phyloP scores from a whole-genome alignment of 805 yeast species.

The Candida dendrica region DNA sequence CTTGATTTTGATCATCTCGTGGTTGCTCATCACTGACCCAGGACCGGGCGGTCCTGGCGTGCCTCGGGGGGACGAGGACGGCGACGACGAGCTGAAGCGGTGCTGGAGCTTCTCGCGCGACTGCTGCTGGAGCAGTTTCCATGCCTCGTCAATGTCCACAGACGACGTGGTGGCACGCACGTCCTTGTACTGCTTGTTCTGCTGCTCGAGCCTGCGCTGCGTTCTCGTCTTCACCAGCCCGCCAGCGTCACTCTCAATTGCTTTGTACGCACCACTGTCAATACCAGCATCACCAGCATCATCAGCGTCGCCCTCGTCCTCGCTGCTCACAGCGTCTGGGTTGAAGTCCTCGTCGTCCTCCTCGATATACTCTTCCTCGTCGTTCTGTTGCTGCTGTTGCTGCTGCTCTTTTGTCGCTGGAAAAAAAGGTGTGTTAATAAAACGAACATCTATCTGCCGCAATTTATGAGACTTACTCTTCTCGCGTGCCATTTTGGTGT shows the following conservation, averaged over 20 bases:
- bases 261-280: no score
- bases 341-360: slow-evolving; percentile 10
- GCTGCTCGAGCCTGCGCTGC: slow-evolving; percentile 42
- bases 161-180: slow-evolving; percentile 16
- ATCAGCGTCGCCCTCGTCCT: slow-evolving; percentile 30
- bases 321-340: slow-evolving; percentile 22
- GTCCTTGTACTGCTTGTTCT: slow-evolving; percentile 16
- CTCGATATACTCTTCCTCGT: slow-evolving; percentile 13
- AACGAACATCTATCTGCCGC: no score
- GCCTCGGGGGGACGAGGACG: slow-evolving; percentile 1
- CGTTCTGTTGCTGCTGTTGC: neutral
- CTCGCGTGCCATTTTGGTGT: no score
- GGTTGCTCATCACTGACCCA: slow-evolving; percentile 9
- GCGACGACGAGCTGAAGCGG: slow-evolving; percentile 12
- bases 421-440: neutral
- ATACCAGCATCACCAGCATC: slow-evolving; percentile 17
- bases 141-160: slow-evolving; percentile 43
- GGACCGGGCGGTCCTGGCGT: slow-evolving; percentile 8
- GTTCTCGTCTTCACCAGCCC: slow-evolving; percentile 66
- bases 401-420: neutral
- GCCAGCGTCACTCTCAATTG: slow-evolving; percentile 49
- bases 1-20: slow-evolving; percentile 59
- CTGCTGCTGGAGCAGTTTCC: slow-evolving; percentile 43
- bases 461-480: no score
- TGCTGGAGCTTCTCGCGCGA: slow-evolving; percentile 21